Evolutionary conservation across 345 rosid genomes (phyloP).

Genomic region (Arabis hirsuta): DNA sequence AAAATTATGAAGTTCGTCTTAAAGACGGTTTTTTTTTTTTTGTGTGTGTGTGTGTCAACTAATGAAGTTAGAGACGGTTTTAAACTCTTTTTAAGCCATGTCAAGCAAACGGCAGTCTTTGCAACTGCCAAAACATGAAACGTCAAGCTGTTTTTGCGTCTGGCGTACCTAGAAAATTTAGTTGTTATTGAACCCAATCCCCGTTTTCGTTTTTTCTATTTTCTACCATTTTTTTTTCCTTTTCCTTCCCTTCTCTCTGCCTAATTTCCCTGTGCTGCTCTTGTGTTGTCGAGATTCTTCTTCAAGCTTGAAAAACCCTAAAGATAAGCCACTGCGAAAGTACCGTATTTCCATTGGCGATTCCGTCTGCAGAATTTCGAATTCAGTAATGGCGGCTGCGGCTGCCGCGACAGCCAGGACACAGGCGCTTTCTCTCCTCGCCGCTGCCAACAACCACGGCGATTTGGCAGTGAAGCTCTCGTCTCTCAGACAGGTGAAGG

Average conservation of each 20-base stretch:
- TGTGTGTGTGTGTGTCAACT: no score
- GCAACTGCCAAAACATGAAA: background rate
- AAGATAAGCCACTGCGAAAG: conserved; percentile 7
- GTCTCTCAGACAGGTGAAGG: conserved; percentile 80
- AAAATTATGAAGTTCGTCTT: no score
- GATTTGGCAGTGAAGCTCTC: conserved; percentile 91
- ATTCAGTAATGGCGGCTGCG: conserved; percentile 42
- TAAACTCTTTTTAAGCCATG: no score
- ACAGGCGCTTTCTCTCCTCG: conserved; percentile 78
- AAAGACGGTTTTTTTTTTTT: no score
- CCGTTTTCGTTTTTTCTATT: background rate
- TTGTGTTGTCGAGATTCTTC: conserved; percentile 24
- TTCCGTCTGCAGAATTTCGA: conserved; percentile 29
- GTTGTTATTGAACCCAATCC: conserved; percentile 16
- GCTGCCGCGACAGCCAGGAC: conserved; percentile 57
- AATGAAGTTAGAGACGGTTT: no score
- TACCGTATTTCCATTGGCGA: conserved; percentile 2
- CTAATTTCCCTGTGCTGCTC: conserved; percentile 19
- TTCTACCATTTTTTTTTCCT: background rate
- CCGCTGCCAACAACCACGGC: conserved; percentile 77
- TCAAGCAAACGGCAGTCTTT: conserved; percentile 25
- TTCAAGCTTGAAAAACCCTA: conserved; percentile 41
- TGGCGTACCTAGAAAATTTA: conserved; percentile 6
- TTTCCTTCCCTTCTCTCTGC: background rate
- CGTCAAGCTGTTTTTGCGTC: conserved; percentile 24